Base-by-base conservation (phyloP, 352 stramenopile species). In the Pythium plurisporium region DNA sequence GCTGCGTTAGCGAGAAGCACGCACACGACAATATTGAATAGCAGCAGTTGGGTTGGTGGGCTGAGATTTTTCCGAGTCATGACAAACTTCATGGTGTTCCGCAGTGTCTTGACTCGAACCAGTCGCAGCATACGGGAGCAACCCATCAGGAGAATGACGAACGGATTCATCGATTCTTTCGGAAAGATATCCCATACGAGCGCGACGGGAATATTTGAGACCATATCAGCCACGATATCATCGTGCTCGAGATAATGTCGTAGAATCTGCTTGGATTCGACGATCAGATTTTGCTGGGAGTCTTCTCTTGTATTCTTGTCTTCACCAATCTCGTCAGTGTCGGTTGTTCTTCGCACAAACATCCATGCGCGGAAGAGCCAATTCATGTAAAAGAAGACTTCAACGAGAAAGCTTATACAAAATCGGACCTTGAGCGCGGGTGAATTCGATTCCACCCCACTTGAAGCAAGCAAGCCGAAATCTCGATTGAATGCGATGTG, bases 361-460 rank as follows among this genome's bases (percentile, higher is more conserved):
- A 56, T n/a, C 15, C 41, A 56, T 10, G 60, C 61, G 1, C 73
- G 62, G 4, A 89, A 58, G 22, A 62, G 66, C 14, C 81, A 49
- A 23, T 86, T 76, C 0, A 52, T 22, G 19, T 77, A 74, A 55
- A 86, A 89, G 53, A 89, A 87, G 1, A 29, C 37, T 84, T 77
- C 23, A 76, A 62, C 4, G 49, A 25, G 0, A 72, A 30, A 3
- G 55, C 52, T 5, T 51, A 26, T 15, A 65, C 43, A 52, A 76
- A 89, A 30, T 43, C 59, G 6, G 46, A 26, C 20, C 63, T 19
- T 83, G 74, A 33, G 81, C 33, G 33, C 62, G 38, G 3, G 12
- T 6, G 34, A 41, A 4, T 4, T 5, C 5, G 42, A 31, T 6
- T 33, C 20, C 30, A 25, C 22, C 15, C 5, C 11, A 20, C 8